These are phyloP conservation scores for Dentipellis fragilis DNA, from an alignment of 768 basidiomycete species.

Conservation along the genomic window DNA sequence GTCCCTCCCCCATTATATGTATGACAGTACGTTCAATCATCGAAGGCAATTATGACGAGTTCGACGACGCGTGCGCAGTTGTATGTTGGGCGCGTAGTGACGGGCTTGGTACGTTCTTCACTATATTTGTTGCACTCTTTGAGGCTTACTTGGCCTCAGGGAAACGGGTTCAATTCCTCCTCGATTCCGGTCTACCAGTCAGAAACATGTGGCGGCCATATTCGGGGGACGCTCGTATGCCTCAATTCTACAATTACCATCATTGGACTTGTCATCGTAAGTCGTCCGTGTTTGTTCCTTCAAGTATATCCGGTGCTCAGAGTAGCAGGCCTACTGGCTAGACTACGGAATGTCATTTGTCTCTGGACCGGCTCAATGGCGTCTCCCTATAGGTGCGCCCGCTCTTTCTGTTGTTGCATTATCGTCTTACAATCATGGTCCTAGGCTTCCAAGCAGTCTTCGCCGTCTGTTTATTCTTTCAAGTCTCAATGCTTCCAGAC, in stretches of 20 bases:
- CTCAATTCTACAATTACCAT: slow-evolving; percentile 2
- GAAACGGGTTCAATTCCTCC: slow-evolving; percentile 18
- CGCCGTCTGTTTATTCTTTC: slow-evolving; percentile 26
- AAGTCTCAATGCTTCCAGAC: slow-evolving; percentile 26
- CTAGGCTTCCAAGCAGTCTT: slow-evolving; percentile 30
- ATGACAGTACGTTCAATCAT: neutral
- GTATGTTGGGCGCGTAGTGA: neutral
- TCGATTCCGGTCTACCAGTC: neutral
- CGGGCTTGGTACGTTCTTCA: neutral
- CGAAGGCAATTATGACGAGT: neutral
- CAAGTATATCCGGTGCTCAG: slow-evolving; percentile 31
- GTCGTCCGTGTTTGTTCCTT: slow-evolving; percentile 15
- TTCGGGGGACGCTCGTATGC: neutral
- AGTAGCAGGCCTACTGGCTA: slow-evolving; percentile 31
- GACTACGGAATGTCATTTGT: slow-evolving; percentile 32
- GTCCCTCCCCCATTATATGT: neutral
- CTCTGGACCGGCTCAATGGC: slow-evolving; percentile 17
- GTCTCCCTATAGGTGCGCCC: slow-evolving; percentile 14
- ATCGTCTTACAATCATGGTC: neutral
- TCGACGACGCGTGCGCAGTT: neutral
- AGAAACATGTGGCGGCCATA: neutral
- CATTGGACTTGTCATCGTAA: slow-evolving; percentile 13
- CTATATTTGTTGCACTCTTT: neutral
- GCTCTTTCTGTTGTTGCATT: neutral
- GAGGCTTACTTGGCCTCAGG: slow-evolving; percentile 15